Conservation (phyloP, 2,329 filamentous ascomycete genomes). For the Aurifilum marmelostoma region DNA sequence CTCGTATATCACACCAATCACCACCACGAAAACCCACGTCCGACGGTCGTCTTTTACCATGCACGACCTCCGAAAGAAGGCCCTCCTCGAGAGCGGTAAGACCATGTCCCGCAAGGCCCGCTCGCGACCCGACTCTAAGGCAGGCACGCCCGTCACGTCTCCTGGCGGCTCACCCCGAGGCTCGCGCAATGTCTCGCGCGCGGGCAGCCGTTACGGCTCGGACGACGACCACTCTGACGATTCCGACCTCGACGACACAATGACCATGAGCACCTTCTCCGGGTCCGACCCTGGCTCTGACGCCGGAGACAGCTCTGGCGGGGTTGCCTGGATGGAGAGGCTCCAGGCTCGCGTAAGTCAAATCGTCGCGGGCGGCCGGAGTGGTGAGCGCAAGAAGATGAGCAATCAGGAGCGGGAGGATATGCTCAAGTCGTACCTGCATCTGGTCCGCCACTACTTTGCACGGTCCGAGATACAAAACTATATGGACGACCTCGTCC, state of each 20-base stretch:
- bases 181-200: conserved; percentile 62
- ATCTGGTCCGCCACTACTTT: conserved; percentile 70
- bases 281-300: conserved; percentile 67
- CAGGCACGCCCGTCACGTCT: conserved; percentile 61
- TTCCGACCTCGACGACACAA: conserved; percentile 55
- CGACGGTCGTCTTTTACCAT: conserved; percentile 45
- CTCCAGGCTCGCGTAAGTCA: conserved; percentile 70
- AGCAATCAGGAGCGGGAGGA: conserved; percentile 72
- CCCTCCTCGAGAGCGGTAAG: conserved; percentile 70
- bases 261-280: conserved; percentile 49
- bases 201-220: conserved; percentile 64
- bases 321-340: conserved; percentile 60
- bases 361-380: conserved; percentile 46
- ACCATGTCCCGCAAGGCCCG: conserved; percentile 71
- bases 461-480: conserved; percentile 64
- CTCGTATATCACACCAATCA: neutral
- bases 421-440: conserved; percentile 62
- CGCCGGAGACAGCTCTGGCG: conserved; percentile 48
- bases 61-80: conserved; percentile 69
- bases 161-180: conserved; percentile 59
- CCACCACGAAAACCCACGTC: neutral
- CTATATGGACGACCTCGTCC: conserved; percentile 63
- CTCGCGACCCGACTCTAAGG: conserved; percentile 58
- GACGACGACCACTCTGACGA: conserved; percentile 62
- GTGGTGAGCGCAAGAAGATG: conserved; percentile 72